phyloP scores from a whole-genome alignment of 2,329 filamentous ascomycete species.

The Onygenales sp. region DNA sequence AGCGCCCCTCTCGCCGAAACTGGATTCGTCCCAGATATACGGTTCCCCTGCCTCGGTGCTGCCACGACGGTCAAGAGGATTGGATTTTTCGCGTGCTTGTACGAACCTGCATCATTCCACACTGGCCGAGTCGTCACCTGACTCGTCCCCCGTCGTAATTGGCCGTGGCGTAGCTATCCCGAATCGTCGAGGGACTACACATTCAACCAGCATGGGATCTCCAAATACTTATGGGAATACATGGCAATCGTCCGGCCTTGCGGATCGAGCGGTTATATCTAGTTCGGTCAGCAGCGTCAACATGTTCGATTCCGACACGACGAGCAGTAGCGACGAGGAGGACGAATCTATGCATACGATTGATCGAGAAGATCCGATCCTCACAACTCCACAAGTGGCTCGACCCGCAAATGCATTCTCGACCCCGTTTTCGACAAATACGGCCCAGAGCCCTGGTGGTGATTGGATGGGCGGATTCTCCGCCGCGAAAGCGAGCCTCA shows the following conservation, averaged over 20 bases:
- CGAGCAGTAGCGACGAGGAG: conserved; percentile 59
- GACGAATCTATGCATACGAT: conserved; percentile 53
- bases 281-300: conserved; percentile 75
- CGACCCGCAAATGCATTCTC: conserved; percentile 40
- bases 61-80: conserved; percentile 75
- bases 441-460: conserved; percentile 43
- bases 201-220: conserved; percentile 47
- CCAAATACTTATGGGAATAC: conserved; percentile 52
- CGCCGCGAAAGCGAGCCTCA: conserved; percentile 63
- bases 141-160: conserved; percentile 78
- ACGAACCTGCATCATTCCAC: conserved; percentile 95
- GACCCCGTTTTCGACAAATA: conserved; percentile 39
- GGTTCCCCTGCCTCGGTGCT: conserved; percentile 80
- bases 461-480: conserved; percentile 59
- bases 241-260: conserved; percentile 61
- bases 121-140: conserved; percentile 79
- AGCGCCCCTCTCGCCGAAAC: conserved; percentile 70
- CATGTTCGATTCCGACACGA: conserved; percentile 70
- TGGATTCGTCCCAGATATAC: conserved; percentile 76
- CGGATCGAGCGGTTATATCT: conserved; percentile 61
- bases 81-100: conserved; percentile 88
- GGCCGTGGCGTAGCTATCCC: conserved; percentile 57
- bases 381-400: conserved; percentile 70
- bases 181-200: conserved; percentile 37
- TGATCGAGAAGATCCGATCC: conserved; percentile 65